Base-by-base conservation (phyloP, 495 filamentous ascomycete species). In the Parathielavia appendiculata region DNA sequence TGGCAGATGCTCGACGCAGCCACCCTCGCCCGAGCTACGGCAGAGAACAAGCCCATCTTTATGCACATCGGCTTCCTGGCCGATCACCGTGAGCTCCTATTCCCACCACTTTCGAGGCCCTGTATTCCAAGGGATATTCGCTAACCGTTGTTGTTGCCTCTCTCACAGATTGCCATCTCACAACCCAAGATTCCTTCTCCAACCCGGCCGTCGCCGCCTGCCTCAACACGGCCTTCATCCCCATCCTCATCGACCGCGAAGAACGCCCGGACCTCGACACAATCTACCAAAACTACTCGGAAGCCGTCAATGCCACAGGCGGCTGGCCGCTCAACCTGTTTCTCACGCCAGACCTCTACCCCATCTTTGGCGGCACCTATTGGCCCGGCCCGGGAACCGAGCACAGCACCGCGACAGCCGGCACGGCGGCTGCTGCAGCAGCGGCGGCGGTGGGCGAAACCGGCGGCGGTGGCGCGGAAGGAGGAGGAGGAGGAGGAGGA, bases 301-400 rank as follows among this genome's bases (percentile, higher is more conserved):
- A 96, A 75, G 92, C 92, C 6, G 92, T 92, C 16, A 95, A 86
- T 38, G 91, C 90, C 19, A 90, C 86, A 2, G 95, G 91, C 4
- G 93, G 93, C 26, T 98, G 95, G 95, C 93, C 93, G 12, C 78
- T 98, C 46, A 97, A 97, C 69, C 89, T 97, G 20, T 97, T 98
- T 68, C 78, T 97, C 26, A 97, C 95, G 0, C 95, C 95, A 0
- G 84, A 92, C 63, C 80, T 97, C 7, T 87, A 96, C 60, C 93
- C 93, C 0, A 85, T 98, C 20, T 97, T 96, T 71, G 95, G 95
- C 47, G 95, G 91, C 20, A 97, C 93, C 35, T 98, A 98, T 70
- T 97, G 90, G 89, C 91, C 93, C 11, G 91, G 91, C 2, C 76
- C 76, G n/a, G 75, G 90, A 82, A 57, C 86, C 75, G 64, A 81